Base-by-base conservation (phyloP, 1,139 yeast species). In the Citeromyces siamensis region DNA sequence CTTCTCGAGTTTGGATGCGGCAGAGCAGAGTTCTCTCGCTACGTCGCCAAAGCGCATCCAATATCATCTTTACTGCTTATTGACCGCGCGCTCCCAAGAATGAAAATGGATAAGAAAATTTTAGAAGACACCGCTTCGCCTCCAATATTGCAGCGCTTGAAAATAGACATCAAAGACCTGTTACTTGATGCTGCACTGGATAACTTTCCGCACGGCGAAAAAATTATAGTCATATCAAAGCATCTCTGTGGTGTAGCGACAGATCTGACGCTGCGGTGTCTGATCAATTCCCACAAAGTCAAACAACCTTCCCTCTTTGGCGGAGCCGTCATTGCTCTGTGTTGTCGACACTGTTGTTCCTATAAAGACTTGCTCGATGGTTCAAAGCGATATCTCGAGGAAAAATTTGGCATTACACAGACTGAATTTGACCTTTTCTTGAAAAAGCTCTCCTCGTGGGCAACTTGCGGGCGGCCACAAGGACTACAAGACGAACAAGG, bases 211-310 rank as follows among this genome's bases (percentile, higher is more conserved):
- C 48, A 45, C 39, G 35, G 37, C 5, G 36, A n/a, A 17, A 19
- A 32, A 29, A 39, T 37, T 12, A 41, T 40, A 1, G 45, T 46
- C 7, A 73, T 85, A 2, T 84, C 95, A 3, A 86, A 86, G 53
- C 96, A 86, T 58, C 59, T 86, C 33, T 86, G 96, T 58, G 96
- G 96, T 6, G 94, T 82, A 5, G 96, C 96, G 1, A 86, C 96
- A 0, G 96, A 86, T 52, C 60, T 86, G 36, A 81, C 95, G 0
- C 56, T 86, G 29, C 66, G 75, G 45, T 81, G 86, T 60, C 52
- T 84, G 2, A 43, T 66, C 21, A 76, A 75, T 43, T 32, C 46
- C 5, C 32, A 23, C 17, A 37, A 22, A 33, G 35, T 34, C 32
- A 39, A 41, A 18, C 10, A 41, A 37, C 23, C 16, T 17, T 14